Evolutionary conservation across 768 basidiomycete species (phyloP), one percentile per base, ranked within the genome.

Genomic region (Podaxis sp.): DNA sequence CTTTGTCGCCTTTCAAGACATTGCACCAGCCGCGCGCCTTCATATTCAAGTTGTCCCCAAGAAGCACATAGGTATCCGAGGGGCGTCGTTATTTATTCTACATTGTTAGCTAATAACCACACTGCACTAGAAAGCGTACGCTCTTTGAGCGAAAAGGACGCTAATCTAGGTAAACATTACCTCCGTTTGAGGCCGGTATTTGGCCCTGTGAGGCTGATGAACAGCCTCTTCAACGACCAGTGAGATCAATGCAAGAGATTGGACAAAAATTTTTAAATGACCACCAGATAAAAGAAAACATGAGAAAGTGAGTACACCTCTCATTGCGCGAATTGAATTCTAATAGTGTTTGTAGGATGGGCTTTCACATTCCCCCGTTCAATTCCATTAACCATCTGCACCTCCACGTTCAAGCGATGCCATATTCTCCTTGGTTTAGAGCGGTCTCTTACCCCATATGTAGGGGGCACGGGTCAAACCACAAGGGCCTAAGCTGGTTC

Each of bases 311-410:
- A 61, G 74, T 65, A 25, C 6, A 17, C 43, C 4, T 9, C 8
- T 52, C 27, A 17, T 57, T 59, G 36, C 63, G 22, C 3, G 9
- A 29, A 13, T 29, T 25, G 25, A 36, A 25, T 11, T 29, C 57
- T 27, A 41, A 37, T 36, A 59, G n/a, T 56, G 24, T 13, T 53
- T 58, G 38, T 60, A 91, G 91, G 64, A 78, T 92, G 76, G 91
- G 91, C 0, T 93, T 92, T 68, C 91, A 93, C 69, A 89, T 92
- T 57, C 88, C 91, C 0, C 91, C 91, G 0, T 90, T 89, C 72
- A 87, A 83, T 61, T 87, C 85, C 37, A 80, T 93, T 4, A 69
- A 84, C 38, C 91, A 93, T 69, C 77, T 93, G 15, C 91, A 93
- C 70, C 73, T 93, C 41, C 91, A 93, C 68, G 83, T 88, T 24